Conservation (phyloP, 1,284 basidiomycete species). For the Agroathelia rolfsii region DNA sequence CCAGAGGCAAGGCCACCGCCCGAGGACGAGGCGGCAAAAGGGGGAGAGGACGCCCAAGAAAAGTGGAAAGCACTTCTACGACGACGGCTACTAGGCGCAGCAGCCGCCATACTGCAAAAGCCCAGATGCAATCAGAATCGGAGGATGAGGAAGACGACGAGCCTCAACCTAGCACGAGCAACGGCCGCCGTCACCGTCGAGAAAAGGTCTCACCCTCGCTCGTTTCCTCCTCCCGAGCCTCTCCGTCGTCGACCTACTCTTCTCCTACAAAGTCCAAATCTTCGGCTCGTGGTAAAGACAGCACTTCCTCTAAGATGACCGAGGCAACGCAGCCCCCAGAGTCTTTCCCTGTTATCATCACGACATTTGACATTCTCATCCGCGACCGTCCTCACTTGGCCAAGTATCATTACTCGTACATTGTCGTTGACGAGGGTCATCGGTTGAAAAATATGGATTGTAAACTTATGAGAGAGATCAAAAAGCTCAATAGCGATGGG, state of each 20-base stretch:
- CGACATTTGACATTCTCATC: slow-evolving; percentile 92
- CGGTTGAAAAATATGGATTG: slow-evolving; percentile 90
- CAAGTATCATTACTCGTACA: slow-evolving; percentile 80
- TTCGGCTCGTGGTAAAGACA: slow-evolving; percentile 12
- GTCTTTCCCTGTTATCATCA: slow-evolving; percentile 76
- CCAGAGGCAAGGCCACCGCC: background rate
- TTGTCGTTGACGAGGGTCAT: slow-evolving; percentile 95
- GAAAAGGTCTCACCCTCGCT: slow-evolving; percentile 3
- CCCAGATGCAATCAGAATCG: too few species aligned
- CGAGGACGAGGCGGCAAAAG: slow-evolving; percentile 1
- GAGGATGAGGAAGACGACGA: slow-evolving; percentile 7
- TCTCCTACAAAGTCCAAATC: slow-evolving; percentile 8
- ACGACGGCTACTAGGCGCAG: too few species aligned
- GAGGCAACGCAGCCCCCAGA: slow-evolving; percentile 18
- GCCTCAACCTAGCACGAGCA: background rate
- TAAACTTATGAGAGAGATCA: slow-evolving; percentile 85
- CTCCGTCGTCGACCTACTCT: slow-evolving; percentile 17
- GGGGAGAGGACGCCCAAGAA: slow-evolving; percentile 14
- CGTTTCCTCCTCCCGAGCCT: slow-evolving; percentile 14
- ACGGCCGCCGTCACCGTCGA: background rate
- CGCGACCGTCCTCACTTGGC: slow-evolving; percentile 63
- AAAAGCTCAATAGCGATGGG: slow-evolving; percentile 77
- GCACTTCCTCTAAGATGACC: slow-evolving; percentile 11
- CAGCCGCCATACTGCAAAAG: too few species aligned
- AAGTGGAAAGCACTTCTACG: too few species aligned